Percentiles rank a stretch among this genome's conserved stretches.
Conservation (phyloP, 2,329 filamentous ascomycete genomes). For the Paecilomyces fulvus region DNA sequence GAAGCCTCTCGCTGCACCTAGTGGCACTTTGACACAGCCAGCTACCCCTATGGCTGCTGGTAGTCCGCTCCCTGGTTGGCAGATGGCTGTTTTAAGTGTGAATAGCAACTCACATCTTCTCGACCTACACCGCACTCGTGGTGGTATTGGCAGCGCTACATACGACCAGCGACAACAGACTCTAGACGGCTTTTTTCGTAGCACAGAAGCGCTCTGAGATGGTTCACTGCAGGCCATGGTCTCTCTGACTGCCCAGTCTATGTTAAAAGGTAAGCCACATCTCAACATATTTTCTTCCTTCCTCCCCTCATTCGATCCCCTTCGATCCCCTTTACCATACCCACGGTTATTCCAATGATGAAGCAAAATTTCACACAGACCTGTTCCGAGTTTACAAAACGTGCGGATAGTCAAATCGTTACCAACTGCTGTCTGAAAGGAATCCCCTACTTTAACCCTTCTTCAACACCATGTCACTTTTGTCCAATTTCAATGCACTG, state of each 20-base stretch:
- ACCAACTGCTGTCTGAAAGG: slow-evolving; percentile 43
- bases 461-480: slow-evolving; percentile 1
- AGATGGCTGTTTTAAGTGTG: slow-evolving; percentile 49
- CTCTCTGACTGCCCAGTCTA: neutral
- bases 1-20: neutral
- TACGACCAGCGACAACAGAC: slow-evolving; percentile 69
- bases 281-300: slow-evolving; percentile 4
- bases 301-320: slow-evolving; percentile 1
- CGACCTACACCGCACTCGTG: slow-evolving; percentile 68
- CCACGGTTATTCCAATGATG: slow-evolving; percentile 37
- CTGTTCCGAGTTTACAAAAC: slow-evolving; percentile 59
- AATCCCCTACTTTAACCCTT: slow-evolving; percentile 10
- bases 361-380: slow-evolving; percentile 48
- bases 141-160: slow-evolving; percentile 70
- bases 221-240: neutral
- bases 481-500: neutral
- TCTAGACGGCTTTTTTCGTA: slow-evolving; percentile 70
- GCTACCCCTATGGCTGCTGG: slow-evolving; percentile 1
- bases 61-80: slow-evolving; percentile 28
- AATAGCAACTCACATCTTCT: slow-evolving; percentile 66
- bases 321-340: slow-evolving; percentile 4
- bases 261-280: slow-evolving; percentile 4
- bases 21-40: neutral
- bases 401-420: slow-evolving; percentile 38
- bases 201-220: slow-evolving; percentile 6